Conservation (phyloP, 179 eudicot species). For the Silene coronaria region DNA sequence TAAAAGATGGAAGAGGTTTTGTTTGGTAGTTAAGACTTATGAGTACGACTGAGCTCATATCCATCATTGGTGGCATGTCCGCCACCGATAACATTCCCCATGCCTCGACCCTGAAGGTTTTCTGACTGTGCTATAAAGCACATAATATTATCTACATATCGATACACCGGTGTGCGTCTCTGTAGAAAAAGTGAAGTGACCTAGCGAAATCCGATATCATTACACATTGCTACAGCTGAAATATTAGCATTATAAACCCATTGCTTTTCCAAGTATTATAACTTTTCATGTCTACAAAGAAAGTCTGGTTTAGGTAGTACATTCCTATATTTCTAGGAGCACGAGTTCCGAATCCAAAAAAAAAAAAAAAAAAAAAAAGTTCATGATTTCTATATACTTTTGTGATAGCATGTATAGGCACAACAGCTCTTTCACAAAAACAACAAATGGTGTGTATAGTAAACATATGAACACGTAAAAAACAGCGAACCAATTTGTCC, state of each 20-base stretch:
- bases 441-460: conserved; percentile 18
- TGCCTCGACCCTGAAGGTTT: too few relatives aligned
- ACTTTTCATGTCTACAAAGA: background rate
- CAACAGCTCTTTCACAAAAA: conserved; percentile 15
- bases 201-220: background rate
- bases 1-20: too few relatives aligned
- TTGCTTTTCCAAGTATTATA: background rate
- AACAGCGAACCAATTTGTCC: background rate
- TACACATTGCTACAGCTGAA: background rate
- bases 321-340: background rate
- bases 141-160: too few relatives aligned
- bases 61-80: too few relatives aligned
- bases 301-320: background rate
- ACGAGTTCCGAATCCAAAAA: background rate
- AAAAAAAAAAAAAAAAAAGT: background rate
- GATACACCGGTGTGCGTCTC: too few relatives aligned
- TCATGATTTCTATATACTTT: conserved; percentile 28
- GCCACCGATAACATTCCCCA: too few relatives aligned
- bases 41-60: too few relatives aligned
- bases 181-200: too few relatives aligned
- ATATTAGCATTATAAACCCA: background rate
- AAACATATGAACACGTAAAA: conserved; percentile 7
- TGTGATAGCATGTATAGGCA: conserved; percentile 28
- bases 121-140: too few relatives aligned
- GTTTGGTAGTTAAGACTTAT: too few relatives aligned